These are phyloP conservation scores for Lycium barbarum DNA, from an alignment of 257 asterid species.

Conservation along the genomic window DNA sequence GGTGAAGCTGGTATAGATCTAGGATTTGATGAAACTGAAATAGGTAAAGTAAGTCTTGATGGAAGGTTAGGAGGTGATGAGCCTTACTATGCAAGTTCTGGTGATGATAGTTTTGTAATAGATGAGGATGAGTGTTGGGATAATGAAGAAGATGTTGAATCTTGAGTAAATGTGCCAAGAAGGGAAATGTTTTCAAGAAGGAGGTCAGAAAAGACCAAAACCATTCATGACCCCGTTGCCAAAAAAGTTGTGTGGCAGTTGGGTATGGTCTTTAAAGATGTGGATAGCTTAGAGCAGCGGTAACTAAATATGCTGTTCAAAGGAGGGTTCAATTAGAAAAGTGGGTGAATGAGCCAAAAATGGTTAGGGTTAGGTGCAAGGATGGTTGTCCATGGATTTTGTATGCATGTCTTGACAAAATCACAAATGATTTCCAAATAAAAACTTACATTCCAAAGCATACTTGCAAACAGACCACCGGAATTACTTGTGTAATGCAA, in stretches of 20 bases:
- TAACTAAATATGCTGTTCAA: no score
- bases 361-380: no score
- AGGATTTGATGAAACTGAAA: no score
- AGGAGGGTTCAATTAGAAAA: no score
- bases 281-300: no score
- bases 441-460: background rate
- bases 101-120: background rate
- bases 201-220: background rate
- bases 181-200: background rate
- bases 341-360: no score
- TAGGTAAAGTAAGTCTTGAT: no score
- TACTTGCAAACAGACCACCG: background rate
- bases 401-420: background rate
- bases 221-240: background rate
- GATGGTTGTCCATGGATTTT: no score
- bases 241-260: background rate
- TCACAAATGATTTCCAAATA: background rate
- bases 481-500: background rate
- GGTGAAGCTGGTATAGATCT: no score
- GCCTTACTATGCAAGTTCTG: background rate
- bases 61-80: no score
- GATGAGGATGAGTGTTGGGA: background rate
- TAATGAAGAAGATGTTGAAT: background rate
- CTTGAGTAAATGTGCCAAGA: background rate
- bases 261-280: no score